A percentile compares a stretch with the other conserved stretches of the same genome.
These are phyloP conservation scores for Thermoascus crustaceus DNA, from an alignment of 2,329 filamentous ascomycete genomes.

Conservation along the genomic window DNA sequence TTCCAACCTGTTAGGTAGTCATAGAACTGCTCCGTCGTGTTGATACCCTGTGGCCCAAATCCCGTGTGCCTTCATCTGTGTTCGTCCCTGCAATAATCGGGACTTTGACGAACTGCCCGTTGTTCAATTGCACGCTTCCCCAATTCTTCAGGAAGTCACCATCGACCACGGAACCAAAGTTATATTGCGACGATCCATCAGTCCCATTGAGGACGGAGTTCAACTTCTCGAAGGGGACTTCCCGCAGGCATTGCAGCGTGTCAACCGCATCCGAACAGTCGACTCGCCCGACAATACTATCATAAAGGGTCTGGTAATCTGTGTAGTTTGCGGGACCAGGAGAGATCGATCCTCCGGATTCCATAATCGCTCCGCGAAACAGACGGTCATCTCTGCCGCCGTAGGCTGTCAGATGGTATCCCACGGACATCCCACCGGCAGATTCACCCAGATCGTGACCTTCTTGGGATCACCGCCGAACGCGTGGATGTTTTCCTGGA, in stretches of 20 bases:
- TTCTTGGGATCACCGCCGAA: constrained; percentile 28
- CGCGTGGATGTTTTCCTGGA: constrained; percentile 28
- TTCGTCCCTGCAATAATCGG: constrained; percentile 58
- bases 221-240: constrained; percentile 50
- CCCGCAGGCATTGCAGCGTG: constrained; percentile 59
- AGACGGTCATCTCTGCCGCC: constrained; percentile 47
- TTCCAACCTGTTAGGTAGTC: constrained; percentile 27
- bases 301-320: constrained; percentile 45
- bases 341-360: constrained; percentile 46
- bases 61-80: constrained; percentile 56
- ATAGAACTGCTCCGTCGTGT: constrained; percentile 48
- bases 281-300: constrained; percentile 51
- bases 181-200: constrained; percentile 28
- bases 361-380: constrained; percentile 46
- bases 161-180: constrained; percentile 41
- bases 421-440: constrained; percentile 45
- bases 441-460: constrained; percentile 47
- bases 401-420: constrained; percentile 46
- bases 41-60: constrained; percentile 47
- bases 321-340: constrained; percentile 33
- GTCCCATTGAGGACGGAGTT: constrained; percentile 44
- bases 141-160: constrained; percentile 48
- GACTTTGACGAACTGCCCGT: constrained; percentile 55
- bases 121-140: constrained; percentile 46
- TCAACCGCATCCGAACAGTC: constrained; percentile 52